These are phyloP conservation scores for Limtongia smithiae DNA, from an alignment of 805 yeast genomes.

Conservation along the genomic window DNA sequence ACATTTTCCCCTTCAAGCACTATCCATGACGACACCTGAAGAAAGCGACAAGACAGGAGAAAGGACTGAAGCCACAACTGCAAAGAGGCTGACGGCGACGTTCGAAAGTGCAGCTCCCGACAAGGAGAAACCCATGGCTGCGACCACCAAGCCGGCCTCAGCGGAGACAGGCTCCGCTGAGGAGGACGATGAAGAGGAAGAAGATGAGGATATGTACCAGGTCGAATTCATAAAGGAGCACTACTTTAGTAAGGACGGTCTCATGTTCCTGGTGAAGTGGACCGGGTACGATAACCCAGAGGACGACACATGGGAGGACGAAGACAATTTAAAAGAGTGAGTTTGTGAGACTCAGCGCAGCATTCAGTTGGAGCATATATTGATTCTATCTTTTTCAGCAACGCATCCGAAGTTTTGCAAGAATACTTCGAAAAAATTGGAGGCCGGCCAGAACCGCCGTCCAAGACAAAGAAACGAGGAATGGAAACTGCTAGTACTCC, in stretches of 20 bases:
- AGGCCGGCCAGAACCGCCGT: conserved; percentile 1
- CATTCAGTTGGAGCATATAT: too few relatives aligned
- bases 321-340: conserved; percentile 10
- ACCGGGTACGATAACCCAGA: conserved; percentile 9
- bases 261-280: conserved; percentile 17
- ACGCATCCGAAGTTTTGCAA: conserved; percentile 1
- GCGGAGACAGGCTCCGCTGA: too few relatives aligned
- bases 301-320: conserved; percentile 22
- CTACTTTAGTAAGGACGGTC: background rate
- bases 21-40: too few relatives aligned
- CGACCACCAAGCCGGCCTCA: too few relatives aligned
- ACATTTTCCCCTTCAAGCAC: too few relatives aligned
- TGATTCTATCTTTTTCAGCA: background rate
- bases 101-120: too few relatives aligned
- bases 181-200: conserved; percentile 1
- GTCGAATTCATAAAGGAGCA: conserved; percentile 15
- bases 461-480: background rate
- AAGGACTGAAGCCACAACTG: too few relatives aligned
- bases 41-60: too few relatives aligned
- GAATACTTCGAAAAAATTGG: conserved; percentile 6
- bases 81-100: too few relatives aligned
- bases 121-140: too few relatives aligned
- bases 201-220: conserved; percentile 4
- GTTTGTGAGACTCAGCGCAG: too few relatives aligned
- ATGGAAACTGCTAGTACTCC: background rate